These are phyloP conservation scores for Fusarium agapanthi DNA, from an alignment of 2,329 filamentous ascomycete genomes.

Conservation along the genomic window DNA sequence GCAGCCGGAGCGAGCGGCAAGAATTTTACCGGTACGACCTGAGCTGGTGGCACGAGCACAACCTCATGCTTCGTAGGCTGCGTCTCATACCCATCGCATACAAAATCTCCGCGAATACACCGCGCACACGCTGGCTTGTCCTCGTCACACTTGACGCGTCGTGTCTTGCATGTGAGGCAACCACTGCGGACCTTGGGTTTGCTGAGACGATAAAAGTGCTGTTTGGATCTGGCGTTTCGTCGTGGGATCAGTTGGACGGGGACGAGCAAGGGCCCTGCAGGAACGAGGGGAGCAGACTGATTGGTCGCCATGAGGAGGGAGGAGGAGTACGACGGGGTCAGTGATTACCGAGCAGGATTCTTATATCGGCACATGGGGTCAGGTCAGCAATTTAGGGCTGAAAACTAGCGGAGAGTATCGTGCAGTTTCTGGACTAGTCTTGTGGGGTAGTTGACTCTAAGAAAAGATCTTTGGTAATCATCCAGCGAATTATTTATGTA, in stretches of 20 bases:
- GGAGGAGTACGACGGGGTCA: neutral
- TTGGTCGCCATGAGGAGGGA: neutral
- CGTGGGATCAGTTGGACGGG: neutral
- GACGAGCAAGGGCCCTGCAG: neutral
- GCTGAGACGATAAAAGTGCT: neutral
- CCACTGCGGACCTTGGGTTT: neutral
- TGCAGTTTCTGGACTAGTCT: neutral
- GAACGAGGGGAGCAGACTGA: neutral
- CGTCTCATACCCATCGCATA: neutral
- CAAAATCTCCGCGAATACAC: neutral
- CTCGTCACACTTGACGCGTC: neutral
- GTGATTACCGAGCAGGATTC: neutral
- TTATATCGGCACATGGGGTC: neutral
- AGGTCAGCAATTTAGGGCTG: neutral
- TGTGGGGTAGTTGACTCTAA: neutral
- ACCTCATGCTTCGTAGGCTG: neutral
- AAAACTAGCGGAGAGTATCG: neutral
- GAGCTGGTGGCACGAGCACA: neutral
- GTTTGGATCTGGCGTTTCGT: neutral
- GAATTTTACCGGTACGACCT: neutral
- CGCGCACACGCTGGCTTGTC: neutral
- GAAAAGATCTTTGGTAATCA: neutral
- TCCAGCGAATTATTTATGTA: neutral
- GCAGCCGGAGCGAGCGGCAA: neutral
- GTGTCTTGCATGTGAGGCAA: neutral